A percentile compares a stretch with the other conserved stretches of the same genome.
Evolutionary conservation across 805 yeast genomes (phyloP).

Genomic region (Lipomyces sp.): DNA sequence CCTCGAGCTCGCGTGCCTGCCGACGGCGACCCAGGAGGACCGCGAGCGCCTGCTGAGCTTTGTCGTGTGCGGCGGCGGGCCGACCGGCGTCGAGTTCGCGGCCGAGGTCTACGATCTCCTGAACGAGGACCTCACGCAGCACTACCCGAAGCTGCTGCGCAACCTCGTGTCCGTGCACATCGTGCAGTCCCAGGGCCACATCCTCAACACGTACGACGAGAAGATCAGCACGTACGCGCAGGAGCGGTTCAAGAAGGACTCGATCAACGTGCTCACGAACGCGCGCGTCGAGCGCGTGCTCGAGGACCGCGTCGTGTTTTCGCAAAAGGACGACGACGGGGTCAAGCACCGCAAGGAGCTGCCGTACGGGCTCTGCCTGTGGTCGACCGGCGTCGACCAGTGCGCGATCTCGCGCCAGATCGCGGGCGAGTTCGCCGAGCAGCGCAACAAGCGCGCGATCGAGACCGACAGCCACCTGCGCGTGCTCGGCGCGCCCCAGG

Average conservation of each 20-base stretch:
- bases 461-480: constrained; percentile 73
- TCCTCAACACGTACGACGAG: constrained; percentile 65
- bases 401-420: constrained; percentile 58
- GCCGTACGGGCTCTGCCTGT: constrained; percentile 65
- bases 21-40: constrained; percentile 61
- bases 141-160: constrained; percentile 58
- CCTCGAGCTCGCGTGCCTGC: constrained; percentile 61
- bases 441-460: constrained; percentile 64
- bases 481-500: constrained; percentile 63
- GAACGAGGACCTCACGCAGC: constrained; percentile 58
- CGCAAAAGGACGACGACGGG: constrained; percentile 49
- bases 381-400: constrained; percentile 76
- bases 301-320: constrained; percentile 57
- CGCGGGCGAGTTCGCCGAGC: constrained; percentile 49
- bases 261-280: constrained; percentile 59
- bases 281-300: constrained; percentile 59
- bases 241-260: constrained; percentile 59
- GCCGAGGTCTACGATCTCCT: constrained; percentile 66
- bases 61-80: constrained; percentile 73
- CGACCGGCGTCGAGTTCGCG: constrained; percentile 72
- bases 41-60: constrained; percentile 58
- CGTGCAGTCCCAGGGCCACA: constrained; percentile 65
- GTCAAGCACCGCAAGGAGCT: constrained; percentile 43
- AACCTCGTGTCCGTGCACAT: constrained; percentile 65
- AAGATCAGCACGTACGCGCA: constrained; percentile 62